Conservation (phyloP, 2,329 filamentous ascomycete genomes). For the Penicillium paneum region DNA sequence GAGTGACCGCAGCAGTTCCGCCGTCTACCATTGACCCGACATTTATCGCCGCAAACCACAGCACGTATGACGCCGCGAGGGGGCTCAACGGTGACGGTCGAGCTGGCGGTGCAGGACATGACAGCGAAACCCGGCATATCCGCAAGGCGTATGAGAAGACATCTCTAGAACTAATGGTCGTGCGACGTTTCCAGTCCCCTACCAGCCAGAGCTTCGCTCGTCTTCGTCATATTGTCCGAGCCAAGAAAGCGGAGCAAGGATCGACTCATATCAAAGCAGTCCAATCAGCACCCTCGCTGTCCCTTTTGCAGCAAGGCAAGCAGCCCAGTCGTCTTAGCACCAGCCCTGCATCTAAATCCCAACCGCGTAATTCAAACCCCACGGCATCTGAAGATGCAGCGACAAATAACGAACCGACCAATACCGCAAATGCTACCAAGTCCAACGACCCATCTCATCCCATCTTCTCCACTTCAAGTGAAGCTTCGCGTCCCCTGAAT, state of each 20-base stretch:
- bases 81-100: slow-evolving; percentile 31
- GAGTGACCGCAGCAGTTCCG: slow-evolving; percentile 29
- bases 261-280: slow-evolving; percentile 33
- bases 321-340: slow-evolving; percentile 17
- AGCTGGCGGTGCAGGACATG: slow-evolving; percentile 28
- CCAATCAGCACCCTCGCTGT: slow-evolving; percentile 35
- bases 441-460: slow-evolving; percentile 35
- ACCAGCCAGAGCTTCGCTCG: slow-evolving; percentile 44
- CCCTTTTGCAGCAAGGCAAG: slow-evolving; percentile 29
- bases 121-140: slow-evolving; percentile 39
- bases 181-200: slow-evolving; percentile 46
- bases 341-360: slow-evolving; percentile 25
- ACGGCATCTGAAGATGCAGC: slow-evolving; percentile 28
- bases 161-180: slow-evolving; percentile 43
- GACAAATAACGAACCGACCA: slow-evolving; percentile 26
- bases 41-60: slow-evolving; percentile 30
- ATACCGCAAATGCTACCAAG: slow-evolving; percentile 20
- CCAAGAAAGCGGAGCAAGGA: slow-evolving; percentile 16
- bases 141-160: slow-evolving; percentile 47
- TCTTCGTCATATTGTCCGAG: slow-evolving; percentile 29
- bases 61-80: slow-evolving; percentile 30
- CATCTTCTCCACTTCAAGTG: slow-evolving; percentile 36
- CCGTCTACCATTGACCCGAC: slow-evolving; percentile 38
- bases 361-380: slow-evolving; percentile 22
- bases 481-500: slow-evolving; percentile 23